Base-by-base conservation (phyloP, 305 asterid species). In the Withania somnifera region DNA sequence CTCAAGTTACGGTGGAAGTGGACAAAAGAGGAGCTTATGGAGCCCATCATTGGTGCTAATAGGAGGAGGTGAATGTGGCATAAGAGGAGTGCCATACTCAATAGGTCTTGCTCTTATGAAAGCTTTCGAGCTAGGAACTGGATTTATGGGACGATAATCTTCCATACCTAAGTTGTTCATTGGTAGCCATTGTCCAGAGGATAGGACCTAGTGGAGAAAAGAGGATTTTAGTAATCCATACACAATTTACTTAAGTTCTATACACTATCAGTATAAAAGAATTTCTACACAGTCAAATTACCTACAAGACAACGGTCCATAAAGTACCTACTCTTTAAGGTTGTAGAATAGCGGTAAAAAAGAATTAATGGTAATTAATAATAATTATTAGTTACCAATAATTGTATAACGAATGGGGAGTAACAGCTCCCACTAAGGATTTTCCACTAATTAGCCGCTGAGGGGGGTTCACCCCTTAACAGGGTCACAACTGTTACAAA, bases 101-200 rank as follows among this genome's bases (percentile, higher is more conserved):
- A 90, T 82, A 20, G 93, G 93, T 69, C 90, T 89, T 8, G 90
- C 89, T 58, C 87, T 89, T 75, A 89, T 26, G 8, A 90, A 88
- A 53, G 92, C 87, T 76, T 86, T 89, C 61, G 90, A 86, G 75
- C 87, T 90, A 7, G 93, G 91, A 57, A 86, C 91, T 26, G 93
- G 93, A 85, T 90, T 90, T 0, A 90, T 82, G 5, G 89, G 91
- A 1, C 81, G 87, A 57, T 90, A 90, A 76, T 90, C 93, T 40
- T 90, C 90, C 82, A 90, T 77, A 15, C 76, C 80, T 38, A 73
- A 36, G 47, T 50, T 76, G 68, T 52, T 81, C 61, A 20, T 34
- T 54, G 51, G 77, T 2, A 50, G 11, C 80, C 67, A 3, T 42
- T 64, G 2, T 38, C 88, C 90, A 86, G 83, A 50, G 54, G 1